Base-by-base conservation (phyloP, 2,329 filamentous ascomycete species). In the Verticillium albo-atrum region DNA sequence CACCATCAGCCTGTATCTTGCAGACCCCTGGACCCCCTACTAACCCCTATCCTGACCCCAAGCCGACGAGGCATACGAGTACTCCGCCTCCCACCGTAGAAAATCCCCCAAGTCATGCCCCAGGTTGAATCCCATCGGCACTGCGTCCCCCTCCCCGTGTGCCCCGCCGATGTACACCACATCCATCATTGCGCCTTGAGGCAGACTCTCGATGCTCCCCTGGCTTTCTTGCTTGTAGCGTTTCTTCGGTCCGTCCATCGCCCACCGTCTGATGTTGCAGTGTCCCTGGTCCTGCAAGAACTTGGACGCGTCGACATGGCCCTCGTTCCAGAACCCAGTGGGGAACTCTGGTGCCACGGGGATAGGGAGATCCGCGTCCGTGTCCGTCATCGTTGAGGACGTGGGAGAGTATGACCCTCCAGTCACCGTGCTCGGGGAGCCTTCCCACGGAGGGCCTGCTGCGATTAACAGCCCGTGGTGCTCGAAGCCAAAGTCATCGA, bases 91-190 rank as follows among this genome's bases (percentile, higher is more conserved):
- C 83, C 83, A 87, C 58, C 73, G 76, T 54, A 87, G 66, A 64
- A 84, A 87, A 61, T 86, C 83, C 1, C 81, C 81, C 42, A 87
- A 67, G 66, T 87, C 84, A 62, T 85, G 81, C 12, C 79, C 78
- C 2, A 87, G 73, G 63, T 87, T 87, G 66, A 81, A 86, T 0
- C 83, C 83, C 84, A 87, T 86, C 0, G 83, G 81, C 57, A 83
- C 77, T 10, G 75, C 68, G 57, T 76, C 74, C 30, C 73, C 62
- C 27, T 68, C 62, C 35, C 67, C 65, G 28, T 63, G 60, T 30
- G 63, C 66, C 50, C 70, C 72, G 27, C 71, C 72, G 42, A 81
- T 74, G 23, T 83, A 71, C 28, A 75, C 68, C 12, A 77, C 71
- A 53, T 79, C 77, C 54, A 79, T 67, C 77, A 82, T 79, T 54